Base-by-base conservation (phyloP, 1,284 basidiomycete genomes). In the Porogramme epimiltina region DNA sequence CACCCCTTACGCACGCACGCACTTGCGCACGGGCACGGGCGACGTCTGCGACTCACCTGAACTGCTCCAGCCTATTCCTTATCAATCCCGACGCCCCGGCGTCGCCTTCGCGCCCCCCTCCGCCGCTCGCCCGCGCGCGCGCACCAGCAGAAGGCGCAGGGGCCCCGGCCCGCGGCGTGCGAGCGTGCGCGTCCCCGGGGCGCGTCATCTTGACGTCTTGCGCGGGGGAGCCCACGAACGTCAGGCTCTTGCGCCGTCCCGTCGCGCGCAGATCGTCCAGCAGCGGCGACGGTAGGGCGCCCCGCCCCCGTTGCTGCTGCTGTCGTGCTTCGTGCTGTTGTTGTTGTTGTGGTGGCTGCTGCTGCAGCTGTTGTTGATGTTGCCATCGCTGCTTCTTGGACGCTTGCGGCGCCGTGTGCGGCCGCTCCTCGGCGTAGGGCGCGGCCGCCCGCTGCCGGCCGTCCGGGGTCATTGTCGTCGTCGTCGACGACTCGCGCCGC, bases 401-500 rank as follows among this genome's bases (percentile, higher is more conserved):
- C 49, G 31, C 56, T 31, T 55, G 55, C 41, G 52, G 61, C 24
- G 56, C 62, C 34, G 56, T 57, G 26, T 61, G 54, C 38, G 61
- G 57, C 42, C 55, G 58, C 48, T 52, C 44, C 50, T 46, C 49
- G 45, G 33, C 28, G 9, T 37, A 6, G 34, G 9, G 34, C 34
- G 10, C 34, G 9, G 25, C 34, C 20, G 63, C 65, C 42, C 62
- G 61, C 52, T 68, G 67, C 53, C 66, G 66, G 43, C 75, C 76
- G 43, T 75, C 75, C 45, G 72, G 66, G 26, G 75, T 79, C 53
- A 77, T 64, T 40, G 77, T 78, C n/a, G 77, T 79, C 47, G 75
- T 79, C 53, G 77, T 64, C 41, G 77, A 78, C n/a, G 77, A 78
- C 47, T 78, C 78, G 57, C 68, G 59, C 56, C 72, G 73, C 65